Evolutionary conservation across 1,139 yeast genomes (phyloP).

Genomic region (Sugiyamaella japonica): DNA sequence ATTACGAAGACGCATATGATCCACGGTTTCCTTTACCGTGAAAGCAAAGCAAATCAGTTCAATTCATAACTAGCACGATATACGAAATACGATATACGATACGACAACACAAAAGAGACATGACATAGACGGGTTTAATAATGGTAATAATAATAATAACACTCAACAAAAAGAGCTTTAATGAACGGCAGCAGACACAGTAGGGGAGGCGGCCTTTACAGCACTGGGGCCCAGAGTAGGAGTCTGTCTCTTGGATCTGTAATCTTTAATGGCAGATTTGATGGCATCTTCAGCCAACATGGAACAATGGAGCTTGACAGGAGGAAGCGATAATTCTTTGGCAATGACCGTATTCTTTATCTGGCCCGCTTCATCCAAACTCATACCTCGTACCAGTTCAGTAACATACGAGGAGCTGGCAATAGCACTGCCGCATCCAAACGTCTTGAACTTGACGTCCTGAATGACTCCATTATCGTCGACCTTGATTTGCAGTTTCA

Average conservation of each 20-base stretch:
- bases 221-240: conserved; percentile 44
- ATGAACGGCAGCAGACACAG: conserved; percentile 18
- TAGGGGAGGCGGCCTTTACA: conserved; percentile 15
- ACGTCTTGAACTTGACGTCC: conserved; percentile 96
- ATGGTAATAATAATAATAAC: background rate
- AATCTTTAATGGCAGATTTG: conserved; percentile 94
- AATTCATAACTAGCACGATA: background rate
- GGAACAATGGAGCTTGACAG: conserved; percentile 95
- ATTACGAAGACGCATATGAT: conserved; percentile 19
- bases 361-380: conserved; percentile 87
- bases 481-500: conserved; percentile 94
- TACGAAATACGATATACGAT: background rate
- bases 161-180: background rate
- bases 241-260: conserved; percentile 61
- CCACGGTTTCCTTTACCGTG: conserved; percentile 20
- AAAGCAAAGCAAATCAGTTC: background rate
- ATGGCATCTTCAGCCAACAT: conserved; percentile 99
- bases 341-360: conserved; percentile 92
- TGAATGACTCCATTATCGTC: conserved; percentile 87
- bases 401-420: conserved; percentile 95
- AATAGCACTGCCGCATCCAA: conserved; percentile 98
- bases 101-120: background rate
- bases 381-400: conserved; percentile 92
- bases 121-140: background rate
- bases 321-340: conserved; percentile 89